Conservation (phyloP, 345 rosid genomes). For the Hibiscus tridactylites region DNA sequence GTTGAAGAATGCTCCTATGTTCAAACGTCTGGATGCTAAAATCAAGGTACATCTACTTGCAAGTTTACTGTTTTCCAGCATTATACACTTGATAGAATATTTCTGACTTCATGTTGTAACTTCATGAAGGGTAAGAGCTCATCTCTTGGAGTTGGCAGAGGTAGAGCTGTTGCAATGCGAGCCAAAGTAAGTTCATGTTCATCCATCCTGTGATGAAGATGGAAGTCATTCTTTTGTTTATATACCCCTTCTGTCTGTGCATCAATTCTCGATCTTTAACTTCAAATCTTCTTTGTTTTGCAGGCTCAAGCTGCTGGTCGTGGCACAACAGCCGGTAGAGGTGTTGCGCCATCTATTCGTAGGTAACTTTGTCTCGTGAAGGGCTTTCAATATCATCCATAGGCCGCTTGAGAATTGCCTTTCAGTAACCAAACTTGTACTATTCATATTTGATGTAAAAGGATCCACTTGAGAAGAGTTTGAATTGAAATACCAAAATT, state of each 20-base stretch:
- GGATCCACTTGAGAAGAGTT: background rate
- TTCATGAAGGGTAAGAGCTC: conserved; percentile 80
- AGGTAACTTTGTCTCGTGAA: conserved; percentile 27
- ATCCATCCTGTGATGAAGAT: background rate
- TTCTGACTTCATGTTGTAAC: conserved; percentile 5
- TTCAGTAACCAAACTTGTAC: background rate
- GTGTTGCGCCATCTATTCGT: conserved; percentile 65
- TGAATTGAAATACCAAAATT: background rate
- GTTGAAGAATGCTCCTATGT: conserved; percentile 97
- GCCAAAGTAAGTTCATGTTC: conserved; percentile 55
- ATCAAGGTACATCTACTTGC: conserved; percentile 46
- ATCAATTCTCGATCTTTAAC: background rate
- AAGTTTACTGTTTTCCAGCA: background rate
- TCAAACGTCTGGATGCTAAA: conserved; percentile 80
- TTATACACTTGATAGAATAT: background rate
- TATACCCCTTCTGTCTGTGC: background rate
- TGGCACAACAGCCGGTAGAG: conserved; percentile 69
- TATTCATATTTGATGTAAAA: conserved; percentile 3
- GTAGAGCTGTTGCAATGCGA: conserved; percentile 84
- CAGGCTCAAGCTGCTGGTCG: conserved; percentile 82
- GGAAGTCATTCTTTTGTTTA: background rate
- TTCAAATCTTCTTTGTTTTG: background rate
- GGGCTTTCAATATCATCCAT: background rate
- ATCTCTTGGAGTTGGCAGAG: conserved; percentile 85
- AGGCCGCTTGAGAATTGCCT: conserved; percentile 1